Conservation (phyloP, 331 rosid genomes). For the Pyrus hybrid region DNA sequence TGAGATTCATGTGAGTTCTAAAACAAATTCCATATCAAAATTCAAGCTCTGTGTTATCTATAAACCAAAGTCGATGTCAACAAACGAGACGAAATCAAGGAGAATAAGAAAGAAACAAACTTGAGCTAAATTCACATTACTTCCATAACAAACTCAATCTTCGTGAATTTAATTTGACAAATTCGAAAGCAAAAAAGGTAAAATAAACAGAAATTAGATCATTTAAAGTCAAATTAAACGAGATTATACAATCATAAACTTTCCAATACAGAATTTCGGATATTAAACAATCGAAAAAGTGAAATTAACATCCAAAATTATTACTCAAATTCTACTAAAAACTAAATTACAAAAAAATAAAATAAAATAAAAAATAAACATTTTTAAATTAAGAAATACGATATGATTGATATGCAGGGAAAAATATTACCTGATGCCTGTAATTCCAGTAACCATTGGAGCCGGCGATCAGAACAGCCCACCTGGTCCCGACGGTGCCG, state of each 20-base stretch:
- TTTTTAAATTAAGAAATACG: background rate
- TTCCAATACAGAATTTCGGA: background rate
- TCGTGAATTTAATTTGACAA: background rate
- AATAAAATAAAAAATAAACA: no score
- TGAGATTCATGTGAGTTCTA: background rate
- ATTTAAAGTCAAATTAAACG: background rate
- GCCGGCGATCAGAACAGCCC: conserved; percentile 93
- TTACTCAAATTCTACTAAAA: background rate
- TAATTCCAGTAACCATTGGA: conserved; percentile 91
- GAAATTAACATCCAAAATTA: background rate
- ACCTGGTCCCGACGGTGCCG: conserved; percentile 47
- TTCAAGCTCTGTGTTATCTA: background rate
- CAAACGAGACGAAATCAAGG: background rate
- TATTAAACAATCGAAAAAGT: background rate
- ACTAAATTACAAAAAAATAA: background rate
- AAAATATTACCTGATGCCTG: conserved; percentile 66
- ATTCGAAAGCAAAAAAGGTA: background rate
- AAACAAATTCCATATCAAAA: background rate
- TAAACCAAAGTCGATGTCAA: background rate
- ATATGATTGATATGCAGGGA: background rate
- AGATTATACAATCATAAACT: background rate
- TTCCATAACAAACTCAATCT: background rate
- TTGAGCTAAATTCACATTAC: background rate
- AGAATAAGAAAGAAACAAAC: background rate
- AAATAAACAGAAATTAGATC: background rate